Evolutionary conservation across 2,329 filamentous ascomycete species (phyloP), one percentile per base, ranked within the genome.

Genomic region (Gliomastix tumulicola): DNA sequence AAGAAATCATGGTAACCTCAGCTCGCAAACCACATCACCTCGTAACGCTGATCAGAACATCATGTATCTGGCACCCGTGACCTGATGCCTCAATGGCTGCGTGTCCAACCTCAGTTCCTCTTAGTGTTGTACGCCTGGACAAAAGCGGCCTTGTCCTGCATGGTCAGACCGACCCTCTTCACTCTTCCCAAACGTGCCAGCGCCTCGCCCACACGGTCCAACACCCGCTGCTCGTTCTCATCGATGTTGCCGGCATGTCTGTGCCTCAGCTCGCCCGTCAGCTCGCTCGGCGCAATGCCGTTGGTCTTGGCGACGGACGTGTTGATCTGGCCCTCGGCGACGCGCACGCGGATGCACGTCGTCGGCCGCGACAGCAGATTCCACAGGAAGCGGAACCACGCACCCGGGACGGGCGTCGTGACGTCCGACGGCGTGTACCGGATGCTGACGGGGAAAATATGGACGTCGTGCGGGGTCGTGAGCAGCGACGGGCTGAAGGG

Each of bases 391-490:
- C 65, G 64, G 6, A 74, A 35, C 58, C 85, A 88, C 20, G 73
- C 71, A 11, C 82, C 79, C 0, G 92, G 89, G 0, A 98, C 67
- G 0, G 92, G 90, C 0, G 92, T 96, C 1, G 90, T 94, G 40
- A 97, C 81, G 55, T 97, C 89, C 5, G 83, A 74, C 0, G 90
- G 85, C 0, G 87, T 84, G 59, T 97, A 98, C 36, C 89, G 80
- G 44, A 98, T 68, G 57, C 84, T 94, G 41, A 98, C 74, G 2
- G 92, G 89, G 63, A 94, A 97, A 47, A 98, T 87, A 53, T 82
- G 84, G 8, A 81, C 81, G 37, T 74, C 68, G 6, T 76, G 57
- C 0, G 82, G 77, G 0, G 77, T 76, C 13, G 79, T 74, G 4
- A 92, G 66, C 2, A 98, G 69, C 35, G 80, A 82, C 0, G 84